Conservation (phyloP, 192 early-diverging fungal species). For the Coemansia brasiliensis region DNA sequence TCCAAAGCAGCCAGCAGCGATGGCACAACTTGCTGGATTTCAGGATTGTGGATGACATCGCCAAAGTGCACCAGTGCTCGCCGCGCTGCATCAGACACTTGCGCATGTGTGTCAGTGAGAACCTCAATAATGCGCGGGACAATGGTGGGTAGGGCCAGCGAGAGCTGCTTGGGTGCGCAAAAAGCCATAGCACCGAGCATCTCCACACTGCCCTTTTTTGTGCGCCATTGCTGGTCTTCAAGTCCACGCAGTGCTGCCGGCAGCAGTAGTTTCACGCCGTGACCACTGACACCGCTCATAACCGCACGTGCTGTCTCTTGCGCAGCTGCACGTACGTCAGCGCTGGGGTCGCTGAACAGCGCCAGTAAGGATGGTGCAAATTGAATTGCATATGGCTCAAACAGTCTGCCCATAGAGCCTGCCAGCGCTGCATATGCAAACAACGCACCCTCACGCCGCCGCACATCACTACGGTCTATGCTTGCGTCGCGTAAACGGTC, state of each 20-base stretch:
- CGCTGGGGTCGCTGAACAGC: constrained; percentile 82
- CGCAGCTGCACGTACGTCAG: constrained; percentile 88
- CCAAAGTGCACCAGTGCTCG: constrained; percentile 85
- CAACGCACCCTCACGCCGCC: constrained; percentile 87
- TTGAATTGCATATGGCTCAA: constrained; percentile 96
- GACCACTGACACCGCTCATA: constrained; percentile 92
- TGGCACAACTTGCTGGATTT: constrained; percentile 92
- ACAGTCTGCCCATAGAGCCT: constrained; percentile 80
- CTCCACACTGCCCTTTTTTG: constrained; percentile 96
- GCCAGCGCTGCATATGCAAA: constrained; percentile 93
- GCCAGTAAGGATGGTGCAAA: constrained; percentile 84
- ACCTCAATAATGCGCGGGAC: constrained; percentile 91
- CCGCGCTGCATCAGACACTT: constrained; percentile 86
- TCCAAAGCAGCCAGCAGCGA: constrained; percentile 79
- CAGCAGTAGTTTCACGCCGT: constrained; percentile 95
- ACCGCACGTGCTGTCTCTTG: constrained; percentile 85
- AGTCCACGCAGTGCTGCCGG: constrained; percentile 86
- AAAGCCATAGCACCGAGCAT: constrained; percentile 93
- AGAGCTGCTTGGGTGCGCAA: constrained; percentile 93
- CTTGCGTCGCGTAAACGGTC: constrained; percentile 63
- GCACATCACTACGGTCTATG: constrained; percentile 70
- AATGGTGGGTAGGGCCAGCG: constrained; percentile 83
- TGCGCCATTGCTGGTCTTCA: constrained; percentile 88
- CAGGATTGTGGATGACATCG: constrained; percentile 96
- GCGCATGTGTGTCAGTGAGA: constrained; percentile 87